Evolutionary conservation across 2,329 filamentous ascomycete species (phyloP), one percentile per base, ranked within the genome.

Genomic region (Fusarium scirpi): DNA sequence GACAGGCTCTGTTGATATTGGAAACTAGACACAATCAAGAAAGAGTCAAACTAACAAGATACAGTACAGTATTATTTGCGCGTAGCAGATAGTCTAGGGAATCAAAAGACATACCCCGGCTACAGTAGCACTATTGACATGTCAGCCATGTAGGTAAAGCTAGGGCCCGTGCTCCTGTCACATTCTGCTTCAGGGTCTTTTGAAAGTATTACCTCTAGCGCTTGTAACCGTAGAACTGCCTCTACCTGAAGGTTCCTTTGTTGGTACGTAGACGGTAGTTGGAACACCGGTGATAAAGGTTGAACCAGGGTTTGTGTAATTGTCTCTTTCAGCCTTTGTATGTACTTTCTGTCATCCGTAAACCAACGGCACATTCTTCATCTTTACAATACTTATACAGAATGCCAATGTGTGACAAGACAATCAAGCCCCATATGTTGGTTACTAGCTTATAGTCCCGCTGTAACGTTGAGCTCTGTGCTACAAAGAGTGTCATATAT

Each of bases 401-500:
- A 16, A 12, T 46, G 62, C 46, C 40, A 55, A 55, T 30, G 47
- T 44, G 32, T 43, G 48, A 55, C 53, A 27, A 47, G 24, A 25
- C 38, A 27, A 16, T 24, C 18, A 30, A 44, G 11, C 22, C 15
- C 11, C 10, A 18, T 11, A 20, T 38, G 30, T 52, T 40, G 13
- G 18, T 41, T 53, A n/a, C 18, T 48, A 11, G 24, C 44, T 34
- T n/a, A 30, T 51, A 45, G 49, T 24, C 30, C 53, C 20, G 29
- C 22, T 64, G 67, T 53, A 70, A 70, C 62, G 43, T 64, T 64
- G 43, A 64, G 53, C 59, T 41, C 38, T 48, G 40, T 60, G 53
- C 40, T 30, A 59, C 48, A 30, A 22, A 53, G 20, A 53, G 24
- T 22, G 20, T 24, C 24, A 27, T 59, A 27, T 38, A 30, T 27